Evolutionary conservation across 2,329 filamentous ascomycete genomes (phyloP).

Genomic region (Ceratocystis alfenasii): DNA sequence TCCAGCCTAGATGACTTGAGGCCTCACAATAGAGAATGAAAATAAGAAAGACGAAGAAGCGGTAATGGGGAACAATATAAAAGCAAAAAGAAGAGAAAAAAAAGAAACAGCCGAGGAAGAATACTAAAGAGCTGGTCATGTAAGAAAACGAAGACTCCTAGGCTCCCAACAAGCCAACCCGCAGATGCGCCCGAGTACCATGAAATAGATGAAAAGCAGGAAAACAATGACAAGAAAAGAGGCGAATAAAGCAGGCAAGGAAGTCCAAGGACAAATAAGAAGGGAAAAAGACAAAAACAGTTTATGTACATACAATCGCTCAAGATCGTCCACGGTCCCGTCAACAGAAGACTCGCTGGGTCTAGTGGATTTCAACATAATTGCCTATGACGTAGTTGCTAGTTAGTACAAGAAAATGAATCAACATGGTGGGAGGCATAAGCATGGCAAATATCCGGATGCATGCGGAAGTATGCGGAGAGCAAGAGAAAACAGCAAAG

Average conservation of each 20-base stretch:
- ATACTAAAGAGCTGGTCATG: slow-evolving; percentile 11
- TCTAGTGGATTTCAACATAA: slow-evolving; percentile 6
- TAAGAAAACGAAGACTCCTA: slow-evolving; percentile 7
- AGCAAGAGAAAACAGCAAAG: background rate
- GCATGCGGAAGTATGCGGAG: background rate
- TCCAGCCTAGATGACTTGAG: background rate
- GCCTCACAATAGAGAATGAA: background rate
- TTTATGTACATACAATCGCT: slow-evolving; percentile 2
- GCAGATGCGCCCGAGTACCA: slow-evolving; percentile 12
- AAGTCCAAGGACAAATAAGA: background rate
- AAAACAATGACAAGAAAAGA: background rate
- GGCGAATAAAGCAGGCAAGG: background rate
- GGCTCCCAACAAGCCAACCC: slow-evolving; percentile 8
- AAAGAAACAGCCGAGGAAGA: slow-evolving; percentile 1
- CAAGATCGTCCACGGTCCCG: background rate
- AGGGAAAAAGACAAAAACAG: background rate
- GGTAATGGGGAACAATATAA: background rate
- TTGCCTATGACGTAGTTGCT: slow-evolving; percentile 5
- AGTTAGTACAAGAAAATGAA: background rate
- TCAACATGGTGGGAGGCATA: background rate
- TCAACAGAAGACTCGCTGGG: background rate
- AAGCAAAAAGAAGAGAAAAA: background rate
- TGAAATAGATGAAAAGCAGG: background rate
- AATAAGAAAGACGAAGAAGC: background rate
- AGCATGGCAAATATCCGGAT: background rate